These are phyloP conservation scores for Sarocladium brachiariae DNA, from an alignment of 2,329 filamentous ascomycete species.

Conservation along the genomic window DNA sequence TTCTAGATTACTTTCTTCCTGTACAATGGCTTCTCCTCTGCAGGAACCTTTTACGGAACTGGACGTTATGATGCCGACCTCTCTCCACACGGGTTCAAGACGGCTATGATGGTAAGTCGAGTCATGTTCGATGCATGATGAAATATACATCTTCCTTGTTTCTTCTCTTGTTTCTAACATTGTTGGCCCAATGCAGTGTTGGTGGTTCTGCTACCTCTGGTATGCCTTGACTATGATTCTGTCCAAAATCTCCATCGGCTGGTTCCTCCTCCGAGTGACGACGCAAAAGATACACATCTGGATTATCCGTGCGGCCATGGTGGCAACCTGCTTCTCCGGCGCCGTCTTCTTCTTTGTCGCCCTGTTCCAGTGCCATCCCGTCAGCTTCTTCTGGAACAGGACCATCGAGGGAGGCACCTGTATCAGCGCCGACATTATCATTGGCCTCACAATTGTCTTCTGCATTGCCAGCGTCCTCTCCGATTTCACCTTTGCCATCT, in stretches of 20 bases:
- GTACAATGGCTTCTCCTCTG: constrained; percentile 21
- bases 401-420: constrained; percentile 18
- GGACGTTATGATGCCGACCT: constrained; percentile 27
- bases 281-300: constrained; percentile 16
- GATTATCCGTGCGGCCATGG: constrained; percentile 23
- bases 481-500: constrained; percentile 40
- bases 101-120: constrained; percentile 25
- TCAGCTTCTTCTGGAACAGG: constrained; percentile 23
- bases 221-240: constrained; percentile 20
- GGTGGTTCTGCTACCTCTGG: constrained; percentile 24
- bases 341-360: constrained; percentile 25
- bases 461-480: constrained; percentile 37
- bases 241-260: constrained; percentile 28
- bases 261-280: constrained; percentile 26
- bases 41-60: constrained; percentile 28
- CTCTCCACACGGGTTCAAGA: constrained; percentile 13
- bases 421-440: constrained; percentile 30
- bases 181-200: constrained; percentile 15
- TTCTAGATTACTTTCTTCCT: constrained; percentile 20
- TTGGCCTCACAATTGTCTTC: constrained; percentile 40
- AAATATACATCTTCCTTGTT: neutral
- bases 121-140: neutral
- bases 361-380: constrained; percentile 22
- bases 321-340: constrained; percentile 20
- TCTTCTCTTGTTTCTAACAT: too few species aligned